Percentiles rank a stretch among this genome's conserved stretches.
phyloP scores from a whole-genome alignment of 2,329 filamentous ascomycete species.

The Dothideomycetes sp. region DNA sequence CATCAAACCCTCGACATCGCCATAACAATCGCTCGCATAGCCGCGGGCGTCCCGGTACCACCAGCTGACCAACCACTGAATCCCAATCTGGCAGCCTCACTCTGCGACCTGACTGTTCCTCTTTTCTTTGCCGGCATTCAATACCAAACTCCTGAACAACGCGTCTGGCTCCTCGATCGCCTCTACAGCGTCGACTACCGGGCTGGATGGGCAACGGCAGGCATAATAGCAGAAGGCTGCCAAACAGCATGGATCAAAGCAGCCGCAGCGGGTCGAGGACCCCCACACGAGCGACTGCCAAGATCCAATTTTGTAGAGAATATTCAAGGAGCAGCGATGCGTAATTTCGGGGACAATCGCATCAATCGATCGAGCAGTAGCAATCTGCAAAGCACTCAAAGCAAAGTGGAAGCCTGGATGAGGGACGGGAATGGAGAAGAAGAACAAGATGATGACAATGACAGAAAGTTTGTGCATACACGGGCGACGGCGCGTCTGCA shows the following conservation, averaged over 20 bases:
- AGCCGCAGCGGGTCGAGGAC: constrained; percentile 61
- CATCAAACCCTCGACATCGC: constrained; percentile 32
- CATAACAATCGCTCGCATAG: constrained; percentile 17
- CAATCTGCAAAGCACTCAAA: no score
- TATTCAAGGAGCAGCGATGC: no score
- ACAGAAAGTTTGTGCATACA: constrained; percentile 49
- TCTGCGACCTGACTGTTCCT: constrained; percentile 72
- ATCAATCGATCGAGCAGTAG: no score
- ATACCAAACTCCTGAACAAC: constrained; percentile 60
- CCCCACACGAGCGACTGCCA: constrained; percentile 50
- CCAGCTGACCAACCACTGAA: constrained; percentile 50
- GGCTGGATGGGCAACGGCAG: constrained; percentile 79
- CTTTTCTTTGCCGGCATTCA: constrained; percentile 81
- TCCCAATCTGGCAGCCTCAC: constrained; percentile 65
- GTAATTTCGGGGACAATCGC: no score
- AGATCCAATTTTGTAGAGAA: constrained; percentile 4
- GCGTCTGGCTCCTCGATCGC: constrained; percentile 65
- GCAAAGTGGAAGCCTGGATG: no score
- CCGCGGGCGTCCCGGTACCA: constrained; percentile 50
- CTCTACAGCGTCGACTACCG: constrained; percentile 65
- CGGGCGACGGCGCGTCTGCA: constrained; percentile 53
- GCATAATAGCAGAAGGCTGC: constrained; percentile 71
- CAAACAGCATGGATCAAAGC: constrained; percentile 75
- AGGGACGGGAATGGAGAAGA: no score
- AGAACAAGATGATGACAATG: constrained; percentile 18